Evolutionary conservation across 768 basidiomycete species (phyloP), one percentile per base, ranked within the genome.

Genomic region (Amanita inopinata): DNA sequence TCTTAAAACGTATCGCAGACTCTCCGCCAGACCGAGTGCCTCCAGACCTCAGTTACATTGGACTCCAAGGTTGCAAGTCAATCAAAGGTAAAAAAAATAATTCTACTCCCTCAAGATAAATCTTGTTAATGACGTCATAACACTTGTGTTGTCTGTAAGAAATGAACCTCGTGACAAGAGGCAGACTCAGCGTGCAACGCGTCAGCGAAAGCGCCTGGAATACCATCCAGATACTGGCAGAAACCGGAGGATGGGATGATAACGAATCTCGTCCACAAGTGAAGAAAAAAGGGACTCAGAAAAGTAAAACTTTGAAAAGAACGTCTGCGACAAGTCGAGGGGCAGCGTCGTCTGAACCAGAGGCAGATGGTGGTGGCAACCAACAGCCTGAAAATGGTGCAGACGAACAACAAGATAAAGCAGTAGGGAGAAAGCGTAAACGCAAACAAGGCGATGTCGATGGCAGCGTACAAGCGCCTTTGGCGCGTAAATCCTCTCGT

Each of bases 171-270:
- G 71, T 94, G 10, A 82, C 70, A 9, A 73, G 84, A 12, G 89
- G 91, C 3, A 66, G 92, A 40, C 69, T 96, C 32, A 93, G 89
- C 55, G 90, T 97, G 1, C 92, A 97, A 60, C 73, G 78, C 3
- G 89, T 91, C 0, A 64, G 70, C 17, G 64, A 73, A 45, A 64
- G 58, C 6, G 80, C 87, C 3, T 94, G 80, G 74, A 63, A 70
- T 20, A 70, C 73, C 1, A 70, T 92, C 7, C 53, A 64, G 12
- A 48, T 58, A 39, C 57, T 97, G 38, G 82, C 87, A 0, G 67
- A 76, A 40, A 70, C 63, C 20, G 91, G 91, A 1, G 91, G 90
- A 0, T 94, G 88, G 85, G 79, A 83, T 15, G 45, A 44, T 11
- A n/a, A n/a, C n/a, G n/a, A n/a, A n/a, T n/a, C n/a, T 12, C 34